Base-by-base conservation (phyloP, 192 early-diverging fungal genomes). In the Kickxella alabastrina region DNA sequence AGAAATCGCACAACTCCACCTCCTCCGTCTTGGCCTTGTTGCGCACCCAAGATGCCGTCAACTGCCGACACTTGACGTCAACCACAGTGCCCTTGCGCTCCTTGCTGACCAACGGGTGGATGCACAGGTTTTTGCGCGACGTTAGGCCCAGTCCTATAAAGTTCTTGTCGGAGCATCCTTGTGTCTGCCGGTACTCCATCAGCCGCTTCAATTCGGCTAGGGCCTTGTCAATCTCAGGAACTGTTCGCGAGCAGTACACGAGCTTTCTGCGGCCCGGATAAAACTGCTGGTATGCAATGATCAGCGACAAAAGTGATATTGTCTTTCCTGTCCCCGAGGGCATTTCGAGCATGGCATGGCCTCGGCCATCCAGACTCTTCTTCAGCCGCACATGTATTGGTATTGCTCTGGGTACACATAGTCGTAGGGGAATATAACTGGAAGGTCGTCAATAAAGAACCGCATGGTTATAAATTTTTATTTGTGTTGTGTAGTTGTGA, bases 291-390 rank as follows among this genome's bases (percentile, higher is more conserved):
- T 97, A 98, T 10, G 97, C 83, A 9, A 99, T 84, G 53, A 99
- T 98, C 8, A 99, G 73, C 3, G 95, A 95, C 17, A 99, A 62
- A 7, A 99, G 82, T 8, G 95, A 89, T 7, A 99, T 83, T 2
- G 97, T 99, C 64, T 99, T 99, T 32, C 97, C 97, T 5, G 97
- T 99, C 36, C 97, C 97, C 15, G 94, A 98, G 26, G 97, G 97
- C 92, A 97, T 97, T 77, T 99, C 97, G 5, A 99, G 79, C 54
- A 99, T 83, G 37, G 88, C 93, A 60, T 97, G 93, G 38, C 97
- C 97, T 81, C 88, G 82, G 27, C 85, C 86, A 76, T 99, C 97
- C 39, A 99, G 78, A 13, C 91, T 85, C 43, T 84, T 77, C 65
- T 99, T 99, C 27, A 99, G 78, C 54, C 92, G 42, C 85, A 81